Conservation (phyloP, 2,329 filamentous ascomycete genomes). For the Xylaria sp. region DNA sequence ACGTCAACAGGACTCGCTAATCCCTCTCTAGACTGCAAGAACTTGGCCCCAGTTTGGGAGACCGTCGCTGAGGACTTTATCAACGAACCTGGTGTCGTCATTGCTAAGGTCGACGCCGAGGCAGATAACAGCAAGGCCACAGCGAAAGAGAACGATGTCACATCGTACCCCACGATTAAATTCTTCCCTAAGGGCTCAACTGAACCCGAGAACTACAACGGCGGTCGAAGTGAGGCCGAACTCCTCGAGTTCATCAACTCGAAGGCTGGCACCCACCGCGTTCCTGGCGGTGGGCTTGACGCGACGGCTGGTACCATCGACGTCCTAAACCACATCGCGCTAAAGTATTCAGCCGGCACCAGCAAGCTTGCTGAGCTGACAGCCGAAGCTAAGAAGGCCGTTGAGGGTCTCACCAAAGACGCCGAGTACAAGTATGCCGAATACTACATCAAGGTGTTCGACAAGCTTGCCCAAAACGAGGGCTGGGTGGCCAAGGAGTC, state of each 20-base stretch:
- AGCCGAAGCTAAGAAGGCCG: constrained; percentile 77
- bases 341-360: constrained; percentile 74
- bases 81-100: constrained; percentile 79
- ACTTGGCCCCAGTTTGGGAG: constrained; percentile 90
- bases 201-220: constrained; percentile 76
- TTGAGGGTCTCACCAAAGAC: constrained; percentile 70
- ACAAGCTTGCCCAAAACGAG: constrained; percentile 83
- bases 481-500: constrained; percentile 88
- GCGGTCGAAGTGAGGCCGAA: constrained; percentile 79
- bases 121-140: constrained; percentile 82
- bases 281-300: constrained; percentile 82
- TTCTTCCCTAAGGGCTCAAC: constrained; percentile 91
- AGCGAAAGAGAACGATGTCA: constrained; percentile 79
- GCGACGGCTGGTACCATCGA: constrained; percentile 83
- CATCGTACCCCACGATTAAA: constrained; percentile 96
- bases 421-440: constrained; percentile 81
- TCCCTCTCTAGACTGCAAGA: constrained; percentile 85
- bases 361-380: constrained; percentile 71
- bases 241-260: constrained; percentile 87
- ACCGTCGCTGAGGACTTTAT: constrained; percentile 83
- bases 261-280: constrained; percentile 88
- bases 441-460: constrained; percentile 93
- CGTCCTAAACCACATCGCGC: constrained; percentile 78
- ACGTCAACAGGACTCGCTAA: constrained; percentile 37
- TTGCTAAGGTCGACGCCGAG: constrained; percentile 97